Evolutionary conservation across 345 rosid species (phyloP).

Genomic region (Hypericum perforatum): DNA sequence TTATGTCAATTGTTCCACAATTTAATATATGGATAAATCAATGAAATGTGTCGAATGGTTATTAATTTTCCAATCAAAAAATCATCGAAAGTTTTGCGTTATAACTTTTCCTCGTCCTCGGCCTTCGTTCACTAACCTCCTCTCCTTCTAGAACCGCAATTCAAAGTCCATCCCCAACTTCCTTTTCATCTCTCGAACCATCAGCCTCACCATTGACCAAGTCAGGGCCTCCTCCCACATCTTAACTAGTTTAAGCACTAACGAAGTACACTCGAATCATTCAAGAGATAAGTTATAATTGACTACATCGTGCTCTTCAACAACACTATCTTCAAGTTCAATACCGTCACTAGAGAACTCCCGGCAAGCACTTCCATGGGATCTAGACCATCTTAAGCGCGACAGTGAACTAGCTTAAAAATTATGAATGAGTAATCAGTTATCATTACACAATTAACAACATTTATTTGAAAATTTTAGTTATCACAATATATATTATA

Average conservation of each 20-base stretch:
- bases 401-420: slow-evolving; percentile 54
- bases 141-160: slow-evolving; percentile 35
- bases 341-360: slow-evolving; percentile 37
- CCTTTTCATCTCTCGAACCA: slow-evolving; percentile 35
- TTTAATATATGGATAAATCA: too few species aligned
- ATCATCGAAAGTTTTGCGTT: too few species aligned
- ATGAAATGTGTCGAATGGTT: too few species aligned
- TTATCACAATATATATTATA: too few species aligned
- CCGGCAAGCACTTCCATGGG: slow-evolving; percentile 30
- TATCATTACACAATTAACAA: too few species aligned
- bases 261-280: slow-evolving; percentile 16
- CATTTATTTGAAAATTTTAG: too few species aligned
- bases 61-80: too few species aligned
- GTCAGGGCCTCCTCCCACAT: slow-evolving; percentile 32
- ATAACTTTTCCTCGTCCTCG: slow-evolving; percentile 36
- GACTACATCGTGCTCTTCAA: slow-evolving; percentile 63
- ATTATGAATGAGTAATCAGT: too few species aligned
- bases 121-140: slow-evolving; percentile 39
- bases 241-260: slow-evolving; percentile 32
- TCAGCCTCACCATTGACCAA: slow-evolving; percentile 44
- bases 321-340: slow-evolving; percentile 40
- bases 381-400: slow-evolving; percentile 53
- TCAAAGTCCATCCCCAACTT: slow-evolving; percentile 15
- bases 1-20: too few species aligned
- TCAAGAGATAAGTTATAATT: slow-evolving; percentile 36